A percentile compares a stretch with the other conserved stretches of the same genome.
Conservation (phyloP, 2,329 filamentous ascomycete species). For the Ophiostoma angusticollis region DNA sequence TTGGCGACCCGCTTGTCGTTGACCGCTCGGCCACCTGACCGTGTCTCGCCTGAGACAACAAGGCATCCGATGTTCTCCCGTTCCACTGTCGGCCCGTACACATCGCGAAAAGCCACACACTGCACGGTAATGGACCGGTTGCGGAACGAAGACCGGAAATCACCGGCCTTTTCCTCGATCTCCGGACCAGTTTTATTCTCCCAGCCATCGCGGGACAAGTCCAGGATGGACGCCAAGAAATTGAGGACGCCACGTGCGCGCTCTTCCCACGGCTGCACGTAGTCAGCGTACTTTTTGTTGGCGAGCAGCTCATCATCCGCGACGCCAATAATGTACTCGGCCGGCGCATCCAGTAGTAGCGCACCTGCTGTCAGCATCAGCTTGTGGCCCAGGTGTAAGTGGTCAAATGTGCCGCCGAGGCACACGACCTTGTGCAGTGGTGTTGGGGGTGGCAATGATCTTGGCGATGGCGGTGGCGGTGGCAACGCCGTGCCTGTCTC, state of each 20-base stretch:
- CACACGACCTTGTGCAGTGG: constrained; percentile 49
- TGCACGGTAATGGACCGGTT: constrained; percentile 52
- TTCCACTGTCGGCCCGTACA: constrained; percentile 82
- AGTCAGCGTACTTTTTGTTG: constrained; percentile 78
- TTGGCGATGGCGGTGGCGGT: neutral
- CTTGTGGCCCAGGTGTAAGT: constrained; percentile 91
- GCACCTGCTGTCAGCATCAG: constrained; percentile 82
- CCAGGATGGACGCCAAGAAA: constrained; percentile 57
- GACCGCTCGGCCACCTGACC: constrained; percentile 68
- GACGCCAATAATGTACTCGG: constrained; percentile 65
- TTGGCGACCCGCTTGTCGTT: constrained; percentile 69
- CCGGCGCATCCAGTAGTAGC: constrained; percentile 49
- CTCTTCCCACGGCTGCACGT: constrained; percentile 66
- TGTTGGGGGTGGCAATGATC: constrained; percentile 13
- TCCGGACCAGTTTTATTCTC: constrained; percentile 27
- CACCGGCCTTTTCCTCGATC: constrained; percentile 24
- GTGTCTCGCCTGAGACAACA: constrained; percentile 79
- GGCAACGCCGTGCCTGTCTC: constrained; percentile 3
- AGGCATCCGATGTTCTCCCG: constrained; percentile 66
- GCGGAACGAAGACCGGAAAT: constrained; percentile 45
- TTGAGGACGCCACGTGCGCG: constrained; percentile 56
- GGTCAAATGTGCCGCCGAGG: constrained; percentile 91
- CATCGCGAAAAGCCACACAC: constrained; percentile 75
- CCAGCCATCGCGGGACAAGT: constrained; percentile 29
- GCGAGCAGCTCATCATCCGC: constrained; percentile 75